These are phyloP conservation scores for Dictyostelium intermedium DNA, from an alignment of 78 protist genomes.

Conservation along the genomic window DNA sequence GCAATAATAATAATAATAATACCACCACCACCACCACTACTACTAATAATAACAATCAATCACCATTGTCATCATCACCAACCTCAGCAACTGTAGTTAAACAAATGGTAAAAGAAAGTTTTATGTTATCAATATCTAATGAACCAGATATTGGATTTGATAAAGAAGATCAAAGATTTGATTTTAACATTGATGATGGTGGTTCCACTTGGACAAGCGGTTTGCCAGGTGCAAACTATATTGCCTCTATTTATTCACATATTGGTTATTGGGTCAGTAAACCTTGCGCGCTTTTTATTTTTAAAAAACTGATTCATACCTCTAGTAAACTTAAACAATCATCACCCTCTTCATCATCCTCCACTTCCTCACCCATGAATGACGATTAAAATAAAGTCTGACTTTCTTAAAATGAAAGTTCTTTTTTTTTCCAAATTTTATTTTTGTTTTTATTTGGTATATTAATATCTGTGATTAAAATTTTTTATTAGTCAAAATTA, in stretches of 20 bases:
- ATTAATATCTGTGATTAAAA: too few relatives aligned
- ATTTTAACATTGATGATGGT: slow-evolving; percentile 14
- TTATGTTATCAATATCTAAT: neutral
- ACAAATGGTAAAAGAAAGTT: neutral
- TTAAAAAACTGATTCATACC: neutral
- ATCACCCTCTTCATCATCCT: neutral
- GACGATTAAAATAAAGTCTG: neutral
- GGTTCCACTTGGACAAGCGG: neutral
- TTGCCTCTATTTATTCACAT: slow-evolving; percentile 10
- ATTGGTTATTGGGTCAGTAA: slow-evolving; percentile 14
- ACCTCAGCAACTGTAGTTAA: neutral
- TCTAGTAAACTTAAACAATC: neutral
- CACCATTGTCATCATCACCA: neutral
- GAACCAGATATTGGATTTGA: neutral
- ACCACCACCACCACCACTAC: too few relatives aligned
- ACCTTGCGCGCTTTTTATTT: neutral
- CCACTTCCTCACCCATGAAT: neutral
- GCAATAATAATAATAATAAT: too few relatives aligned
- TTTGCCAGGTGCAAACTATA: neutral
- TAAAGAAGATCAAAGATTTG: slow-evolving; percentile 25
- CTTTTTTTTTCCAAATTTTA: too few relatives aligned
- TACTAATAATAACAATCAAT: neutral
- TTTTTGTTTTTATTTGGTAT: too few relatives aligned
- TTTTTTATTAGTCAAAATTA: too few relatives aligned
- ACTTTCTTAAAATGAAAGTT: too few relatives aligned